phyloP scores from a whole-genome alignment of 345 rosid genomes.

The Salix suchowensis region DNA sequence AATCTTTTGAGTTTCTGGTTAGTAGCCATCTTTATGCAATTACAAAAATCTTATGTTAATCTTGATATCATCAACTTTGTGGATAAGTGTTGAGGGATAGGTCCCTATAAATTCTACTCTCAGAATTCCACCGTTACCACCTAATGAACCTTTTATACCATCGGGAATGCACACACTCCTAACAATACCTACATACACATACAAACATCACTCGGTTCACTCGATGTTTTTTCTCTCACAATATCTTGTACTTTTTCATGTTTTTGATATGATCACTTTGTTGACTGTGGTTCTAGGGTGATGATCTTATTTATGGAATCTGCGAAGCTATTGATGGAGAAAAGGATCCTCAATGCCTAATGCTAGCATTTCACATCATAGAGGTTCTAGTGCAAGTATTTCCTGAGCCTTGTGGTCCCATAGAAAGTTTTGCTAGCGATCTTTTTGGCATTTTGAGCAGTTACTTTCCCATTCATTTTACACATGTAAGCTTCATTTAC shows the following conservation, averaged over 20 bases:
- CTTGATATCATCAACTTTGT: too few relatives aligned
- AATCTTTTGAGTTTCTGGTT: background rate
- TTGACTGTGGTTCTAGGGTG: constrained; percentile 43
- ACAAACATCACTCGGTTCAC: background rate
- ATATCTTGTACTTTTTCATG: background rate
- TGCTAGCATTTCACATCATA: constrained; percentile 70
- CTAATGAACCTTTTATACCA: background rate
- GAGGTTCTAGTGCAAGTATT: constrained; percentile 55
- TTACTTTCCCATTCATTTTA: constrained; percentile 89
- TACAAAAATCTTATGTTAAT: too few relatives aligned
- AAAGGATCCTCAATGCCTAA: constrained; percentile 85
- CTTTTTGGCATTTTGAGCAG: constrained; percentile 61
- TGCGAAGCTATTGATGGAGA: constrained; percentile 82
- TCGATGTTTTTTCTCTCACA: background rate
- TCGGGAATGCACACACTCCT: background rate
- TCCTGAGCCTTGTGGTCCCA: constrained; percentile 64
- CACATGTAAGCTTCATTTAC: constrained; percentile 65
- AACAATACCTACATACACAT: too few relatives aligned
- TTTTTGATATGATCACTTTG: constrained; percentile 8
- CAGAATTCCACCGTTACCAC: too few relatives aligned
- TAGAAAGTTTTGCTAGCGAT: constrained; percentile 49
- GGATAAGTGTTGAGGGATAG: too few relatives aligned
- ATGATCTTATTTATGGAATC: constrained; percentile 49
- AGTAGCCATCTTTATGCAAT: too few relatives aligned
- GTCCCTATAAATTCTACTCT: too few relatives aligned